Conservation (phyloP, 495 filamentous ascomycete genomes). For the Hypoxylon fragiforme region DNA sequence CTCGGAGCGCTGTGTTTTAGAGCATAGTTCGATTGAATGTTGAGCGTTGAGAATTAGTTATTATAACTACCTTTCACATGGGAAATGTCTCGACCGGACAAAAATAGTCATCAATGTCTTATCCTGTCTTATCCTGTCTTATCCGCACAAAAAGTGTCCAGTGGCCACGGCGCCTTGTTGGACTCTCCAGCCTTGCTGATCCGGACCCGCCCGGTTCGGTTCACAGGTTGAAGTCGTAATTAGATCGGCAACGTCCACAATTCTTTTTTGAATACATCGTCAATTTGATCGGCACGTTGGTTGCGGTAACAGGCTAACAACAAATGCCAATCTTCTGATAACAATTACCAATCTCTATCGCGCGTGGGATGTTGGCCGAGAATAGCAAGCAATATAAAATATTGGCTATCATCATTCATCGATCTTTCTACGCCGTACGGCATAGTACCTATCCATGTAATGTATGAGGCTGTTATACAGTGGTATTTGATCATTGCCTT, state of each 20-base stretch:
- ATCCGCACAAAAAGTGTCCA: background rate
- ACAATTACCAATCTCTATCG: constrained; percentile 12
- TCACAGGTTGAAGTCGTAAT: constrained; percentile 7
- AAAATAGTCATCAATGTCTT: too few species aligned
- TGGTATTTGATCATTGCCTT: too few species aligned
- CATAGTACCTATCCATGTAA: too few species aligned
- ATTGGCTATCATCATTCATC: constrained; percentile 2
- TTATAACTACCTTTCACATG: constrained; percentile 1
- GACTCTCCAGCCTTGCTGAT: constrained; percentile 20
- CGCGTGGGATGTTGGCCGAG: constrained; percentile 14
- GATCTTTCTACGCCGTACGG: too few species aligned
- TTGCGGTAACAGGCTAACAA: constrained; percentile 18
- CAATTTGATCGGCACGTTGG: constrained; percentile 28
- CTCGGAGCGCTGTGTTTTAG: background rate
- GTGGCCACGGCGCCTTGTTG: constrained; percentile 7
- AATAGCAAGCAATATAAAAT: background rate
- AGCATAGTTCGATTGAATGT: too few species aligned
- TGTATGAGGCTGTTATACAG: constrained; percentile 2
- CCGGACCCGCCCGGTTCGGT: constrained; percentile 27
- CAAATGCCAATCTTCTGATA: constrained; percentile 9
- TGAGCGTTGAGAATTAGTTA: constrained; percentile 13
- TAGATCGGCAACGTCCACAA: constrained; percentile 26
- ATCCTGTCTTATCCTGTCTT: too few species aligned
- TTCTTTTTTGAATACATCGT: constrained; percentile 26
- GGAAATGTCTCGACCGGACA: background rate